These are phyloP conservation scores for Penicillium sp. DNA, from an alignment of 2,329 filamentous ascomycete species.

Conservation along the genomic window DNA sequence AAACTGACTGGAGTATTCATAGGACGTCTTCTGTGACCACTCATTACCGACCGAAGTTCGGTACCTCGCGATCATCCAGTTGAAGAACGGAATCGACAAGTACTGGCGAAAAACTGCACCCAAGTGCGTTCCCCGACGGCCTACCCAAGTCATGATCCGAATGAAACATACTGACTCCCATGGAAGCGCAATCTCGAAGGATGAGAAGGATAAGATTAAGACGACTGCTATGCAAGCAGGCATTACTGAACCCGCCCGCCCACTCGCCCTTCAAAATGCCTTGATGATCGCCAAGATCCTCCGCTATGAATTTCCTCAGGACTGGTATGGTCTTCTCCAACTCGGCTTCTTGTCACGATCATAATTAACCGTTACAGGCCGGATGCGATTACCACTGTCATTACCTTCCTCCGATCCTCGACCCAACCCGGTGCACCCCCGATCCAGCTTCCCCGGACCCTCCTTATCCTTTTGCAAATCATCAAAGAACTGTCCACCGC, in stretches of 20 bases:
- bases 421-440: conserved; percentile 56
- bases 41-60: conserved; percentile 74
- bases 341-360: not conserved
- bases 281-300: conserved; percentile 85
- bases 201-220: conserved; percentile 77
- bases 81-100: conserved; percentile 95
- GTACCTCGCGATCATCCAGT: conserved; percentile 86
- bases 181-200: conserved; percentile 58
- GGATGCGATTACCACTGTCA: conserved; percentile 54
- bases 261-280: conserved; percentile 83
- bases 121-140: conserved; percentile 47
- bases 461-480: conserved; percentile 78
- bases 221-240: conserved; percentile 73
- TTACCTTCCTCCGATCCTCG: conserved; percentile 63
- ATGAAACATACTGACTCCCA: conserved; percentile 16
- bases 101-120: conserved; percentile 84
- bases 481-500: conserved; percentile 89
- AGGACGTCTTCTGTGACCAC: conserved; percentile 81
- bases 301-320: conserved; percentile 81
- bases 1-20: conserved; percentile 2
- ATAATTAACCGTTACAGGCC: conserved; percentile 35
- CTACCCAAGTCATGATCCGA: not conserved
- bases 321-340: conserved; percentile 60
- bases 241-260: conserved; percentile 71
- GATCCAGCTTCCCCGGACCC: conserved; percentile 67